phyloP scores from a whole-genome alignment of 176 grass and related monocot genomes.

The Ampelocalamus luodianensis region DNA sequence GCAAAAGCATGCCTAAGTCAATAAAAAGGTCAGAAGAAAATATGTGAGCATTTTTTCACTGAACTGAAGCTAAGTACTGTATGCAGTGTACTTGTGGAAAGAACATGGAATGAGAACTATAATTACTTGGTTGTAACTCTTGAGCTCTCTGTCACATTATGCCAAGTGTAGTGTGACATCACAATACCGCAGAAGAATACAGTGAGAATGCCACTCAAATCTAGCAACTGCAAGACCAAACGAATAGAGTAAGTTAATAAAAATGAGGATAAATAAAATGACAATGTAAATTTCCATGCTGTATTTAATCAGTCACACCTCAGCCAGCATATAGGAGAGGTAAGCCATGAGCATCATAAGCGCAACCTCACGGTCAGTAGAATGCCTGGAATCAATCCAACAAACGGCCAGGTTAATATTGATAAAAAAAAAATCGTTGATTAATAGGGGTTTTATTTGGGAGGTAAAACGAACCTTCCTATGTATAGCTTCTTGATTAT shows the following conservation, averaged over 20 bases:
- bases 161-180: constrained; percentile 99
- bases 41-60: neutral
- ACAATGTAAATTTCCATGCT: neutral
- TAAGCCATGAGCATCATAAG: constrained; percentile 99
- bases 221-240: constrained; percentile 65
- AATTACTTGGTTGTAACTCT: constrained; percentile 98
- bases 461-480: constrained; percentile 71
- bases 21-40: constrained; percentile 20
- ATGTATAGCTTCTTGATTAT: constrained; percentile 97
- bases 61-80: neutral
- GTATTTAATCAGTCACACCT: constrained; percentile 57
- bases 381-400: constrained; percentile 69
- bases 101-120: neutral
- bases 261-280: neutral
- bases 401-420: constrained; percentile 27
- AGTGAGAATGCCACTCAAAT: constrained; percentile 97
- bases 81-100: neutral
- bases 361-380: constrained; percentile 95
- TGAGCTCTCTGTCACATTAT: constrained; percentile 99
- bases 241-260: constrained; percentile 9
- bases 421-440: neutral
- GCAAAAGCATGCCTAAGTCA: constrained; percentile 85
- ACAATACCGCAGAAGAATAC: constrained; percentile 99
- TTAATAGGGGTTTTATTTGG: neutral
- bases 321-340: constrained; percentile 97